A percentile compares a stretch with the other conserved stretches of the same genome.
phyloP scores from a whole-genome alignment of 805 yeast species.

The Wickerhamomyces sydowiorum region DNA sequence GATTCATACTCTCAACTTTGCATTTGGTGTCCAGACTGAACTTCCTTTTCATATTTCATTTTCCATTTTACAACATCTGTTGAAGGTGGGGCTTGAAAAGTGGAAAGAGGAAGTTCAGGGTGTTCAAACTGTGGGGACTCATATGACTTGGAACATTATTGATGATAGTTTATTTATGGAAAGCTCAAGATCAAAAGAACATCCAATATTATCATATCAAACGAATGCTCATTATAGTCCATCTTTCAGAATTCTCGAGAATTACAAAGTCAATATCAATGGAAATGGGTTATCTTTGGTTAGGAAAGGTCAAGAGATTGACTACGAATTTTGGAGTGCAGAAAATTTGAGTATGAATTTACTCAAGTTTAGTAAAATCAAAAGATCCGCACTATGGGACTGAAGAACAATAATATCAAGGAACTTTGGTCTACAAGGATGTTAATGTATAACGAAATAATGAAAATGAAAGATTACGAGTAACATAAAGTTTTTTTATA shows the following conservation, averaged over 20 bases:
- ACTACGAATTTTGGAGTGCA: slow-evolving; percentile 16
- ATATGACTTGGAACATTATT: slow-evolving; percentile 17
- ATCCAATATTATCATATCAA: slow-evolving; percentile 11
- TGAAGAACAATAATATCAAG: background rate
- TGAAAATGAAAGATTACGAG: background rate
- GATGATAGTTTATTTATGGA: slow-evolving; percentile 11
- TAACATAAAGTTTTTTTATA: no score
- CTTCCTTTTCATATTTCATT: slow-evolving; percentile 6
- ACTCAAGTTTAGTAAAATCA: background rate
- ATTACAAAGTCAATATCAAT: background rate
- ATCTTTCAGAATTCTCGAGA: slow-evolving; percentile 7
- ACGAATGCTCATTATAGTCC: slow-evolving; percentile 11
- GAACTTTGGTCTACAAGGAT: background rate
- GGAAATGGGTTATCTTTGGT: background rate
- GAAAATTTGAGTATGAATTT: slow-evolving; percentile 9
- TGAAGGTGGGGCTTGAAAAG: background rate
- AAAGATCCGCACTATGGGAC: slow-evolving; percentile 11
- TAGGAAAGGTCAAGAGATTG: slow-evolving; percentile 1
- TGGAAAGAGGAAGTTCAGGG: background rate
- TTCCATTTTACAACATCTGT: background rate
- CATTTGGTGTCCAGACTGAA: slow-evolving; percentile 18
- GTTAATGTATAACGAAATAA: background rate
- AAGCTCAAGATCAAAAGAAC: background rate
- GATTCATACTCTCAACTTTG: slow-evolving; percentile 7
- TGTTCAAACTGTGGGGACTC: slow-evolving; percentile 4